Percentiles rank a stretch among this genome's conserved stretches.
These are phyloP conservation scores for Cercophora scortea DNA, from an alignment of 495 filamentous ascomycete genomes.

Conservation along the genomic window DNA sequence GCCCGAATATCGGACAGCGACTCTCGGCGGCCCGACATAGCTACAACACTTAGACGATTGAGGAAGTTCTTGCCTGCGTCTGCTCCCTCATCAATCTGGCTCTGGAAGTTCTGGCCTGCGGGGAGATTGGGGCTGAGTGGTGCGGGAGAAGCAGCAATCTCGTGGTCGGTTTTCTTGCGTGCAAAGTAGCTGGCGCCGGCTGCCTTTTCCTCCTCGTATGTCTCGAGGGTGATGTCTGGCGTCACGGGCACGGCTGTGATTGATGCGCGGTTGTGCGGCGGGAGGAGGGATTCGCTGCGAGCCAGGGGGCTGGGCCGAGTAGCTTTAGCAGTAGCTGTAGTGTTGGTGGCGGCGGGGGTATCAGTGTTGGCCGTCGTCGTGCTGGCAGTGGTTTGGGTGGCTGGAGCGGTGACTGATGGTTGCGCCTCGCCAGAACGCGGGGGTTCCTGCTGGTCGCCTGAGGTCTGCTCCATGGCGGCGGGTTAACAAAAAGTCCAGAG, in stretches of 20 bases:
- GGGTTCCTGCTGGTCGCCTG: background rate
- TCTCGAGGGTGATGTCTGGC: slow-evolving; percentile 34
- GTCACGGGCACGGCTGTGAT: slow-evolving; percentile 39
- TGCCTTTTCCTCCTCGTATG: slow-evolving; percentile 21
- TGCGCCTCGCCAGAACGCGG: background rate
- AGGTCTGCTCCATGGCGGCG: slow-evolving; percentile 8
- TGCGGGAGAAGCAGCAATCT: slow-evolving; percentile 14
- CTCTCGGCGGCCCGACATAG: slow-evolving; percentile 31
- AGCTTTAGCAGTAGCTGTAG: background rate
- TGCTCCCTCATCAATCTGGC: slow-evolving; percentile 42
- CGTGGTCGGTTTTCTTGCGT: slow-evolving; percentile 20
- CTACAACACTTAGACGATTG: slow-evolving; percentile 52
- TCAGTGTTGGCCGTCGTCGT: background rate
- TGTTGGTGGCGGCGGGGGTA: too few species aligned
- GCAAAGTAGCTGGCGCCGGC: slow-evolving; percentile 31
- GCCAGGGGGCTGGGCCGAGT: slow-evolving; percentile 1
- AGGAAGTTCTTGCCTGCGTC: slow-evolving; percentile 54
- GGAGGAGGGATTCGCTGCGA: slow-evolving; percentile 21
- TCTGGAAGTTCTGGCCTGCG: slow-evolving; percentile 28
- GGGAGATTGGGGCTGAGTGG: background rate
- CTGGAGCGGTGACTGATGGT: background rate
- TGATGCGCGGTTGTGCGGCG: slow-evolving; percentile 23
- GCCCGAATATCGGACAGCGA: slow-evolving; percentile 49
- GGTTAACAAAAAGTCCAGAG: slow-evolving; percentile 1
- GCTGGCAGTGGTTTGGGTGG: background rate